phyloP scores from a whole-genome alignment of 2,329 filamentous ascomycete species.

The Sporothrix euskadiensis region DNA sequence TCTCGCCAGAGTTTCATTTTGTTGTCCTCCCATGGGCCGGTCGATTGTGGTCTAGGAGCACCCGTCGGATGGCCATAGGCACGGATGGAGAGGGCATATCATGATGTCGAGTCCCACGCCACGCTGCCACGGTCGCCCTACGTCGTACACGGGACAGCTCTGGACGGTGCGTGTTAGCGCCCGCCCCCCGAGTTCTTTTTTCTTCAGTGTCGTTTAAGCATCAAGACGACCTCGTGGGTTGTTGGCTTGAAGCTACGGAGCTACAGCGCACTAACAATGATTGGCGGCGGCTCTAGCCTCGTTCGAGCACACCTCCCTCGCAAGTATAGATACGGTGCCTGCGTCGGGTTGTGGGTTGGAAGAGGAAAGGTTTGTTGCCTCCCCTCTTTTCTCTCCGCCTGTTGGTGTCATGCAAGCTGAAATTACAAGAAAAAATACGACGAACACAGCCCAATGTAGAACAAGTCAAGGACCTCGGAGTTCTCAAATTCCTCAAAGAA shows the following conservation, averaged over 20 bases:
- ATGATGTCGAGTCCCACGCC: not conserved
- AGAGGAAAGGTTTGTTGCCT: not conserved
- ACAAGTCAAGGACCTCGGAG: not conserved
- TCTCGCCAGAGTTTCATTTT: not conserved
- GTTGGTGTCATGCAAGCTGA: not conserved
- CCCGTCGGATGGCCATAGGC: conserved; percentile 8
- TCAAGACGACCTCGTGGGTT: not conserved
- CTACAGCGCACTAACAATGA: not conserved
- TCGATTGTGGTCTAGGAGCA: conserved; percentile 4
- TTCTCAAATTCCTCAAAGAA: not conserved
- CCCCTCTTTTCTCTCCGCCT: not conserved
- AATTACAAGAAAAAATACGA: not conserved
- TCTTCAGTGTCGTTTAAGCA: not conserved
- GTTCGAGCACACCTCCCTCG: not conserved
- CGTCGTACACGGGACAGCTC: too few relatives aligned
- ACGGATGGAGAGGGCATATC: not conserved
- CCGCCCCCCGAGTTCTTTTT: not conserved
- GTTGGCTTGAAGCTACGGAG: not conserved
- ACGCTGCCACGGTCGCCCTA: not conserved
- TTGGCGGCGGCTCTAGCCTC: conserved; percentile 4
- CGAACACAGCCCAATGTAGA: not conserved
- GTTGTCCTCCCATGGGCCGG: not conserved
- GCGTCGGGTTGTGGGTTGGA: too few relatives aligned
- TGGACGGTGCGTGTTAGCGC: not conserved
- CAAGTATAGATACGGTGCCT: not conserved